Evolutionary conservation across 352 stramenopile species (phyloP), one percentile per base, ranked within the genome.

Genomic region (Pythium aristosporum): DNA sequence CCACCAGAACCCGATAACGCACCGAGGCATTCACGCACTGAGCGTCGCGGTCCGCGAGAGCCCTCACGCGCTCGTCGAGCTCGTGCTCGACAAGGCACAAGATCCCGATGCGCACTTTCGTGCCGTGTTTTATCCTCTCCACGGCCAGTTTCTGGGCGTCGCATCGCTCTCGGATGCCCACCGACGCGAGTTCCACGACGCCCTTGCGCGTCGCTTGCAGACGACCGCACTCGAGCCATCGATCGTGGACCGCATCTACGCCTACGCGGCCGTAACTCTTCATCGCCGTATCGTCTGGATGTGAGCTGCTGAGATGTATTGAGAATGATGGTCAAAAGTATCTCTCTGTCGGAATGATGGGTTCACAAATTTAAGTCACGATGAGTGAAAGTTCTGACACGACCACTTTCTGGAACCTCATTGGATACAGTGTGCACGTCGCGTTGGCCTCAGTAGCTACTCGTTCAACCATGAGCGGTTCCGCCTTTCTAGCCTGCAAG

Each of bases 261-360:
- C 54, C 5, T 77, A 74, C 39, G 60, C 75, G 13, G 70, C 51
- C 11, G 34, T 28, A 12, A 25, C 58, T 0, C 23, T 79, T 20
- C 57, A 66, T 36, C 75, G 75, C 13, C 57, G 71, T 12, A 46
- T 85, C 20, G 18, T 68, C 15, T 88, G 73, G 75, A 67, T 63
- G 25, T 83, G 20, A 32, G 41, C 25, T n/a, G 25, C 8, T 41
- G 25, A 28, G 16, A 34, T 42, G 23, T 12, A 41, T 39, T 36
- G 32, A 36, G 32, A 36, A 36, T 21, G 50, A 25, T 25, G 11
- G 18, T 25, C 25, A 30, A 39, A 23, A 39, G 51, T 21, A 16
- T 8, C 51, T 44, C 34, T 18, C 51, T 57, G 15, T n/a, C 25
- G 12, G 32, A 44, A 57, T 25, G 43, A 20, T 63, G 8, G 25